Conservation (phyloP, 495 filamentous ascomycete genomes). For the Trichocladium uniseriatum region DNA sequence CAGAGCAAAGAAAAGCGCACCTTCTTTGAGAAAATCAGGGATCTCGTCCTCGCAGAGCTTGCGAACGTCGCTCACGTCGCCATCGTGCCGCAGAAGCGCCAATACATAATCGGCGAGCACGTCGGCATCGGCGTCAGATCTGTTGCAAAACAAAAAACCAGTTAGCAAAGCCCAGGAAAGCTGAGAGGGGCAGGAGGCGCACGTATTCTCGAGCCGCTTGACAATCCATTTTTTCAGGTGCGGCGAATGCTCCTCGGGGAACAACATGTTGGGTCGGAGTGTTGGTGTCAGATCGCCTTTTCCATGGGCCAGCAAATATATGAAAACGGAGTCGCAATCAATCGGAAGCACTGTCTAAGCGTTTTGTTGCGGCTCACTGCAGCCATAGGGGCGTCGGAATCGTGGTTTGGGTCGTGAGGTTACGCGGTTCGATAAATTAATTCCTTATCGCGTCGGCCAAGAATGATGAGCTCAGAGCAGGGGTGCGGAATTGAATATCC, state of each 20-base stretch:
- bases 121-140: constrained; percentile 89
- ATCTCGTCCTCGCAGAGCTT: constrained; percentile 68
- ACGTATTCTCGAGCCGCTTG: constrained; percentile 86
- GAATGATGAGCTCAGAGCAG: too few relatives aligned
- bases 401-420: neutral
- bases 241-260: constrained; percentile 63
- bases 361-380: neutral
- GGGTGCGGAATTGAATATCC: too few relatives aligned
- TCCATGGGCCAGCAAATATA: too few relatives aligned
- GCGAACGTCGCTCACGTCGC: constrained; percentile 61
- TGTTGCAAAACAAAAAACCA: constrained; percentile 25
- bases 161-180: constrained; percentile 1
- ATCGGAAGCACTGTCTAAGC: neutral
- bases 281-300: neutral
- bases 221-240: constrained; percentile 84
- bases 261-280: constrained; percentile 49
- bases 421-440: too few relatives aligned
- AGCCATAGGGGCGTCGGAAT: neutral
- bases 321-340: too few relatives aligned
- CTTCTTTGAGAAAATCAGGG: constrained; percentile 78
- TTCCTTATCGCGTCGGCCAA: too few relatives aligned
- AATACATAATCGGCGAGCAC: constrained; percentile 94
- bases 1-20: constrained; percentile 35
- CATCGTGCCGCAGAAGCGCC: constrained; percentile 77
- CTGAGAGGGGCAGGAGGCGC: constrained; percentile 23